Base-by-base conservation (phyloP, 345 rosid genomes). In the Eucalyptus melliodora region DNA sequence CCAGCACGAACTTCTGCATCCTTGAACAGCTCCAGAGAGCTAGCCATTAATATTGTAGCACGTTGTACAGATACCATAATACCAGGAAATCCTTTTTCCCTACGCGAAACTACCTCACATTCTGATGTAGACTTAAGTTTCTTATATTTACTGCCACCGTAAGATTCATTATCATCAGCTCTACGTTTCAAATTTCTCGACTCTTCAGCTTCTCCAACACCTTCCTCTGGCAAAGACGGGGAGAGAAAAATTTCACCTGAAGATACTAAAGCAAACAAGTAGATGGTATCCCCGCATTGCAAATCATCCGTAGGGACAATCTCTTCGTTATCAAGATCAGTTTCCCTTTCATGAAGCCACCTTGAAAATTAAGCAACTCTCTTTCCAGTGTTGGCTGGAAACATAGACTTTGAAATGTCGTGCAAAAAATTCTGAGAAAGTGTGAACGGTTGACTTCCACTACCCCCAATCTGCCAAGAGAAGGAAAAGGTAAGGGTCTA, bases 71-170 rank as follows among this genome's bases (percentile, higher is more conserved):
- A 94, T 45, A 97, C 94, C 89, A 88, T 88, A 88, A 98, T 94
- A 87, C 98, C 98, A 87, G 99, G 99, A 93, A 96, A 98, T 34
- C 99, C 99, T 92, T 98, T 98, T 92, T 94, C 99, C 86, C 96
- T 93, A 37, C 99, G 98, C 87, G 96, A 96, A 93, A 89, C 85
- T 89, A 95, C 95, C 91, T 98, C 99, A 88, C 96, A 92, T 91
- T 98, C 98, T 44, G 93, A 92, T 42, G 94, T 87, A 88, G 90
- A 92, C 92, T 92, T 98, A 59, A 94, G 59, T 89, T 93, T 97
- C 93, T 97, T 97, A 90, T 91, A 92, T 91, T 87, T 95, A 44
- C 92, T 95, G 89, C 88, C 88, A 88, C 92, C 93, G 50, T 80
- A 91, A 86, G 93, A 92, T 88, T 95, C 98, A 89, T 87, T 93